These are phyloP conservation scores for Populus trichocarpa DNA, from an alignment of 441 rosid species.

Conservation along the genomic window DNA sequence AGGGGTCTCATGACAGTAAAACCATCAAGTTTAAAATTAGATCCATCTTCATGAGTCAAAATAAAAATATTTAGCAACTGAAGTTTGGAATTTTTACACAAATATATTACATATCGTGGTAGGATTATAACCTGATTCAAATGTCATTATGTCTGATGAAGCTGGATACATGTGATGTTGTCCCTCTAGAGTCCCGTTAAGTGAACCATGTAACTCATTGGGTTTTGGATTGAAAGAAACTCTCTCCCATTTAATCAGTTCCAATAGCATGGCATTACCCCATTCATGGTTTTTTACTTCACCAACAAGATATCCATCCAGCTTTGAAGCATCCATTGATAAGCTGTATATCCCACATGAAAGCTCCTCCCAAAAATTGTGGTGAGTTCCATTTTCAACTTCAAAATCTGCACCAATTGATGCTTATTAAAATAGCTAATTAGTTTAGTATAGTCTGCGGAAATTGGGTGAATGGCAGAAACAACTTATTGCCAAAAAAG, in stretches of 20 bases:
- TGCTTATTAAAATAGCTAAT: neutral
- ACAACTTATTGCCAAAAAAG: neutral
- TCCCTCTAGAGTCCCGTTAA: constrained; percentile 11
- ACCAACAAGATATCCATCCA: constrained; percentile 38
- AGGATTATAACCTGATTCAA: constrained; percentile 20
- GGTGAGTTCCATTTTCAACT: constrained; percentile 38
- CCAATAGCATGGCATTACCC: constrained; percentile 43
- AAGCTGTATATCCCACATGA: constrained; percentile 74
- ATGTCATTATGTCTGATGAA: constrained; percentile 22
- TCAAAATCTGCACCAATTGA: constrained; percentile 38
- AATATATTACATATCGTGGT: neutral
- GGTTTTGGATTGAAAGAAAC: constrained; percentile 48
- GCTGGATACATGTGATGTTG: constrained; percentile 8
- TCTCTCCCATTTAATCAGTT: constrained; percentile 77
- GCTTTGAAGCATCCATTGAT: constrained; percentile 32
- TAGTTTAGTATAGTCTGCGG: neutral
- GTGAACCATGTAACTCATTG: constrained; percentile 30
- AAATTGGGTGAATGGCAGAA: neutral
- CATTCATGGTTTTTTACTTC: constrained; percentile 61
- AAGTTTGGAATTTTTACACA: neutral
- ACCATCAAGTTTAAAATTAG: neutral
- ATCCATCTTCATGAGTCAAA: neutral
- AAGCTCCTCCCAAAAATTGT: constrained; percentile 82
- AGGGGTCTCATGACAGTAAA: neutral
- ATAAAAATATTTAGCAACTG: neutral